phyloP scores from a whole-genome alignment of 805 yeast species.

The Metschnikowia henanensis region DNA sequence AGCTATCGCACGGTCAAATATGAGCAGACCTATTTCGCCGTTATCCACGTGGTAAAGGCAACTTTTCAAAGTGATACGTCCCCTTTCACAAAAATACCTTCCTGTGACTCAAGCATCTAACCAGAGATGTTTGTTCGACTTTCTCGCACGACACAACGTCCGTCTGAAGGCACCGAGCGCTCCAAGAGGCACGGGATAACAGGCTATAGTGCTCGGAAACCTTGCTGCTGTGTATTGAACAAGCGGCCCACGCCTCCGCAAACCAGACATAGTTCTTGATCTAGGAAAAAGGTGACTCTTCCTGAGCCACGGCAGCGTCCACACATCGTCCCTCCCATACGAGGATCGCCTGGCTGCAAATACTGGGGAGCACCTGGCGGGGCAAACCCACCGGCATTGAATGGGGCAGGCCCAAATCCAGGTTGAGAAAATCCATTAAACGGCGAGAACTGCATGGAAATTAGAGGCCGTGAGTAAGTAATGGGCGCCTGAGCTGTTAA shows the following conservation, averaged over 20 bases:
- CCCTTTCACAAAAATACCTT: too few species aligned
- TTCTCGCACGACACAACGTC: too few species aligned
- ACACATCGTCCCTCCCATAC: constrained; percentile 70
- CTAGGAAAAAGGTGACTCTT: constrained; percentile 51
- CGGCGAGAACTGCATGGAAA: constrained; percentile 1
- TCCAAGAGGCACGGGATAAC: too few species aligned
- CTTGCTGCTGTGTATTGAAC: constrained; percentile 9
- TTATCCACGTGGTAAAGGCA: too few species aligned
- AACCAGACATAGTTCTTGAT: constrained; percentile 59
- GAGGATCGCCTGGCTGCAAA: constrained; percentile 76
- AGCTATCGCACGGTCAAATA: too few species aligned
- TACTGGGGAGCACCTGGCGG: constrained; percentile 31
- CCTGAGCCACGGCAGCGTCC: constrained; percentile 75
- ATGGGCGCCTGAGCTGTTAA: constrained; percentile 8
- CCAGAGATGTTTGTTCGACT: too few species aligned
- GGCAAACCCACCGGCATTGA: not conserved
- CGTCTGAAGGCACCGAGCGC: too few species aligned
- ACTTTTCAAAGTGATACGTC: too few species aligned
- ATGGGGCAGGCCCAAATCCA: not conserved
- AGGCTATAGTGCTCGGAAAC: not conserved
- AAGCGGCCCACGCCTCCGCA: constrained; percentile 72
- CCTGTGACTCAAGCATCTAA: too few species aligned
- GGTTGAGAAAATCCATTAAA: constrained; percentile 10
- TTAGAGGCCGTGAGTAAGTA: not conserved
- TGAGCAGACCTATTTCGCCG: too few species aligned